These are phyloP conservation scores for Amylostereum chailletii DNA, from an alignment of 1,284 basidiomycete genomes.

Conservation along the genomic window DNA sequence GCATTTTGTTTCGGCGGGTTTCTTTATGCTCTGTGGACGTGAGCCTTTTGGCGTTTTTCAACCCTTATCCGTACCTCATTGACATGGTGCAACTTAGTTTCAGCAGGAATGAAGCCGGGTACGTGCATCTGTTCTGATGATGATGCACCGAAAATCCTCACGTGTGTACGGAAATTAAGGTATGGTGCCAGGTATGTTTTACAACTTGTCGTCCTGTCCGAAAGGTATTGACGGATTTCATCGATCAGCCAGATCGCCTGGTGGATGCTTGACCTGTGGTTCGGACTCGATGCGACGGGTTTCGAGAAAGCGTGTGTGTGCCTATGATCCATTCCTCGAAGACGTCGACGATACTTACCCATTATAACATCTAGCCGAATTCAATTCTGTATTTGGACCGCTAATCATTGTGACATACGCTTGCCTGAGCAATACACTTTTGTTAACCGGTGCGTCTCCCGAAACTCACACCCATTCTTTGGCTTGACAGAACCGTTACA, in stretches of 20 bases:
- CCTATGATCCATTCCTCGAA: background rate
- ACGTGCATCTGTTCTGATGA: slow-evolving; percentile 39
- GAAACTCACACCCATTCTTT: slow-evolving; percentile 5
- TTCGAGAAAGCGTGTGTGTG: slow-evolving; percentile 70
- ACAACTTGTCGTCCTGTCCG: background rate
- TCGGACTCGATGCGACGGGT: slow-evolving; percentile 82
- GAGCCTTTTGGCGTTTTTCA: slow-evolving; percentile 23
- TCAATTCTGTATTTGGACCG: slow-evolving; percentile 82
- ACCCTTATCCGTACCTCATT: slow-evolving; percentile 4
- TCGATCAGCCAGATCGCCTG: slow-evolving; percentile 60
- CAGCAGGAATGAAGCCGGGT: slow-evolving; percentile 50
- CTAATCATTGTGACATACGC: slow-evolving; percentile 82
- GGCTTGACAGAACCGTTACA: slow-evolving; percentile 17
- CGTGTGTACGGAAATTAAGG: slow-evolving; percentile 2
- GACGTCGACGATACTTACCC: background rate
- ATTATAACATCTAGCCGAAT: slow-evolving; percentile 37
- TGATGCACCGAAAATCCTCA: slow-evolving; percentile 16
- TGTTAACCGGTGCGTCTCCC: slow-evolving; percentile 57
- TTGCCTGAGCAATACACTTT: slow-evolving; percentile 80
- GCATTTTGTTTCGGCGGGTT: slow-evolving; percentile 88
- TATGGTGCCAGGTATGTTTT: slow-evolving; percentile 1
- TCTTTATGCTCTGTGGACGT: slow-evolving; percentile 87
- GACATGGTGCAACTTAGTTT: slow-evolving; percentile 29
- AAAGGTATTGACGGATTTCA: background rate
- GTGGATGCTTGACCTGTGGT: slow-evolving; percentile 89